Conservation (phyloP, 352 stramenopile genomes). For the Globisporangium cederbergense region DNA sequence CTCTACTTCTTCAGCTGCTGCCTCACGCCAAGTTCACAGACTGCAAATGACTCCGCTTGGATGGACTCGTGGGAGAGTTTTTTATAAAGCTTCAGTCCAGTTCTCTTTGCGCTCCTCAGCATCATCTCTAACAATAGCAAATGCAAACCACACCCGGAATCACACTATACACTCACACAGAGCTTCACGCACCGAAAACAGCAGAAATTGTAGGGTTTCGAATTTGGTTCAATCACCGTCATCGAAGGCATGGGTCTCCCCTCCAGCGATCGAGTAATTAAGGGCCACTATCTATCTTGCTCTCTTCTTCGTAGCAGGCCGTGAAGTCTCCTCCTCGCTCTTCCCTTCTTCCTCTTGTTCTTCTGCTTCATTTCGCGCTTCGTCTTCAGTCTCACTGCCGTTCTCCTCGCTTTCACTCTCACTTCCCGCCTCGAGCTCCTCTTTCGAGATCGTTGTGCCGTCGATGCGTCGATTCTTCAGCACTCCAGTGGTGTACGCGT, state of each 20-base stretch:
- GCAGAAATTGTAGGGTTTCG: slow-evolving; percentile 1
- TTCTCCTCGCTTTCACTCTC: slow-evolving; percentile 19
- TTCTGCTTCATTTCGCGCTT: slow-evolving; percentile 17
- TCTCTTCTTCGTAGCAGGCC: slow-evolving; percentile 9
- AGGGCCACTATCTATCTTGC: not conserved
- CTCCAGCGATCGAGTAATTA: not conserved
- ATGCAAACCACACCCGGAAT: not conserved
- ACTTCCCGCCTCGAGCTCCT: slow-evolving; percentile 26
- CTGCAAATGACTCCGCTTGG: not conserved
- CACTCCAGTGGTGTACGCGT: slow-evolving; percentile 57
- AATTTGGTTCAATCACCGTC: not conserved
- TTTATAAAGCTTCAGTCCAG: not conserved
- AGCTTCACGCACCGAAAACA: slow-evolving; percentile 1
- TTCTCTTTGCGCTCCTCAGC: not conserved
- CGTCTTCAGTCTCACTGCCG: slow-evolving; percentile 22
- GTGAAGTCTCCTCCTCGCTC: slow-evolving; percentile 5
- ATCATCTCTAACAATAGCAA: slow-evolving; percentile 8
- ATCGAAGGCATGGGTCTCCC: not conserved
- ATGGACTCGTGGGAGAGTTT: not conserved
- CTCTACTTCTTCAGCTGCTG: not conserved
- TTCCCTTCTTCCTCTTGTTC: slow-evolving; percentile 18
- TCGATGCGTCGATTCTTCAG: slow-evolving; percentile 70
- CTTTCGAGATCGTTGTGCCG: slow-evolving; percentile 52
- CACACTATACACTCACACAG: not conserved
- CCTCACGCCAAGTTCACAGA: not conserved